Conservation (phyloP, 2,329 filamentous ascomycete species). For the Pyricularia grisea region DNA sequence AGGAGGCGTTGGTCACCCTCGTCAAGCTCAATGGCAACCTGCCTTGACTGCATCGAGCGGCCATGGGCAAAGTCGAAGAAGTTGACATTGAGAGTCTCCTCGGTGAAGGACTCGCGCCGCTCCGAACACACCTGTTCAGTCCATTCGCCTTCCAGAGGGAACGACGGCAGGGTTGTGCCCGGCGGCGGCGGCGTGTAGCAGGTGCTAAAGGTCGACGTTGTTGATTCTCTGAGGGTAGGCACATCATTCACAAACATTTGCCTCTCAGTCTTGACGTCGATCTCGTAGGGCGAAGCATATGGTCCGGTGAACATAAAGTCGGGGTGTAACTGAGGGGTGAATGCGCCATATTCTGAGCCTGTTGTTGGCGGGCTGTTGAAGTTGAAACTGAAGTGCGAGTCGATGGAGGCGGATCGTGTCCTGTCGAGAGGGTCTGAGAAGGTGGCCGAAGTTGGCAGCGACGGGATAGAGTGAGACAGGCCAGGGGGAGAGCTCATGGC, state of each 20-base stretch:
- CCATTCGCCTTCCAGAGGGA: conserved; percentile 57
- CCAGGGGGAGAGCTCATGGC: conserved; percentile 62
- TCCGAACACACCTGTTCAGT: conserved; percentile 61
- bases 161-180: conserved; percentile 54
- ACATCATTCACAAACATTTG: conserved; percentile 92
- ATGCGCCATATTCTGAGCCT: conserved; percentile 47
- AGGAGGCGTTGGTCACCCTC: conserved; percentile 75
- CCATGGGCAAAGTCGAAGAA: conserved; percentile 77
- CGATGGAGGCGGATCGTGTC: conserved; percentile 68
- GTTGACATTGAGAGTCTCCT: conserved; percentile 62
- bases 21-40: conserved; percentile 72
- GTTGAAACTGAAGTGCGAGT: conserved; percentile 73
- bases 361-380: conserved; percentile 52
- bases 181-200: conserved; percentile 69
- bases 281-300: conserved; percentile 71
- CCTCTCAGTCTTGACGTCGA: conserved; percentile 91
- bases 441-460: conserved; percentile 69
- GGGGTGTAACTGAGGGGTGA: conserved; percentile 50
- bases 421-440: conserved; percentile 66
- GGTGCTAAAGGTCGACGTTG: conserved; percentile 88
- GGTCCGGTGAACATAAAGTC: conserved; percentile 41
- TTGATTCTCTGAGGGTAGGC: conserved; percentile 75
- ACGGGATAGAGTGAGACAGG: conserved; percentile 54
- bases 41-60: conserved; percentile 49
- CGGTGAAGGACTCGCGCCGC: conserved; percentile 56